Evolutionary conservation across 495 filamentous ascomycete genomes (phyloP).

Genomic region (Annulohypoxylon nitens): DNA sequence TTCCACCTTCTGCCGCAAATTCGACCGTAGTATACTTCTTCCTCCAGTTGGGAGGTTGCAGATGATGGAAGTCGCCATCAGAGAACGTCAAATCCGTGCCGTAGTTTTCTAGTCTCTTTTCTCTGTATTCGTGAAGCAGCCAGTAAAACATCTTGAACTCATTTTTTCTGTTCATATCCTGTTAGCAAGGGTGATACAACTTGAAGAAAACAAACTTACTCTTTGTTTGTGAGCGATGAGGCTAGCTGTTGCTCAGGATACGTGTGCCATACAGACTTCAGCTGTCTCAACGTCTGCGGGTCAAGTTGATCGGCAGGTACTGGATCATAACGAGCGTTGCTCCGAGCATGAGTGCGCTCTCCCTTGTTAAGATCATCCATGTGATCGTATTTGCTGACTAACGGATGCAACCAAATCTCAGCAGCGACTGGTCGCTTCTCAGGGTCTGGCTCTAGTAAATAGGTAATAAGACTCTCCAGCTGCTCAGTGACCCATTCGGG

Average conservation of each 20-base stretch:
- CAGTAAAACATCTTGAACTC: constrained; percentile 94
- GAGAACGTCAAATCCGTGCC: constrained; percentile 79
- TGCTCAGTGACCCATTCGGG: constrained; percentile 74
- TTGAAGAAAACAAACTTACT: constrained; percentile 63
- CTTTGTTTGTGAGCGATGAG: constrained; percentile 71
- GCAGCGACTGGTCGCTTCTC: constrained; percentile 79
- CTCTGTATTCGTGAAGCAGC: constrained; percentile 80
- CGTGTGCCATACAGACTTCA: constrained; percentile 89
- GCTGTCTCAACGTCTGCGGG: constrained; percentile 80
- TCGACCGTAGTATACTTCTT: constrained; percentile 64
- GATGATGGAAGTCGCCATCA: constrained; percentile 88
- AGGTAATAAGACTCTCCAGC: constrained; percentile 80
- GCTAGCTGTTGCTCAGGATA: constrained; percentile 78
- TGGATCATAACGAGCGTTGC: constrained; percentile 50
- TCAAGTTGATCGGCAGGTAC: constrained; percentile 72
- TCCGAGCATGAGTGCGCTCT: constrained; percentile 40
- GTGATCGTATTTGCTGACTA: constrained; percentile 83
- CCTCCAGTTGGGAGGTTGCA: constrained; percentile 65
- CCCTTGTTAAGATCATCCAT: constrained; percentile 65
- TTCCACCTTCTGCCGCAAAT: constrained; percentile 63
- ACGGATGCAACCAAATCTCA: constrained; percentile 85
- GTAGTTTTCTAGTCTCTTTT: constrained; percentile 88
- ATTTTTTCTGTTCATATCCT: constrained; percentile 69
- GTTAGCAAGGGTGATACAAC: constrained; percentile 47
- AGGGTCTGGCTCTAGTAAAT: constrained; percentile 81